Evolutionary conservation across 2,329 filamentous ascomycete species (phyloP).

Genomic region (Calonectria montana): DNA sequence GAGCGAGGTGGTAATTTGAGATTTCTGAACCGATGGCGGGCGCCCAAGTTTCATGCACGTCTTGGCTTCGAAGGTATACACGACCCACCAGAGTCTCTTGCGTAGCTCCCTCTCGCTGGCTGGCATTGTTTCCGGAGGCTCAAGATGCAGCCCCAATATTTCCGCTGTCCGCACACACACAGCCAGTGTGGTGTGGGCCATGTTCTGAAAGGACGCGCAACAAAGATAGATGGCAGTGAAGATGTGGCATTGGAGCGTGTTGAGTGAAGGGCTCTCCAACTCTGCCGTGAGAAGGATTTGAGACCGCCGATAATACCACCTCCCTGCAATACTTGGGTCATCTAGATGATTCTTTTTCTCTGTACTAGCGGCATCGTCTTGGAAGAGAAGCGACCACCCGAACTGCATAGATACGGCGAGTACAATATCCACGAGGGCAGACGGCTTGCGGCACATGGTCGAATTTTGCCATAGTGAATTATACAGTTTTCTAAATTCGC

Average conservation of each 20-base stretch:
- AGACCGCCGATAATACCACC: conserved; percentile 59
- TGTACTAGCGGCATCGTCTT: neutral
- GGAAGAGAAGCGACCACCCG: conserved; percentile 43
- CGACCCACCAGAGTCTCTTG: conserved; percentile 63
- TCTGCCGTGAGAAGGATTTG: conserved; percentile 56
- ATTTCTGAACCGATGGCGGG: conserved; percentile 51
- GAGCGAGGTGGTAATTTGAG: conserved; percentile 49
- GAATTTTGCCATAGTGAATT: conserved; percentile 50
- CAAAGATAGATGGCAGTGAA: conserved; percentile 59
- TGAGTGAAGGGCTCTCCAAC: conserved; percentile 58
- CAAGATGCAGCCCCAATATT: conserved; percentile 60
- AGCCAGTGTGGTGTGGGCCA: conserved; percentile 54
- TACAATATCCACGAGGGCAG: conserved; percentile 63
- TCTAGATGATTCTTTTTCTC: conserved; percentile 19
- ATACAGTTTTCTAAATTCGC: conserved; percentile 56
- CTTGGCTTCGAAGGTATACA: conserved; percentile 62
- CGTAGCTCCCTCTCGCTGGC: conserved; percentile 54
- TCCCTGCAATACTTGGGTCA: conserved; percentile 57
- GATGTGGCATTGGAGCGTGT: conserved; percentile 61
- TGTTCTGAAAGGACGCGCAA: conserved; percentile 61
- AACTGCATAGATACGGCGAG: conserved; percentile 65
- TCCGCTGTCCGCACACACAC: conserved; percentile 57
- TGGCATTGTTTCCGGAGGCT: conserved; percentile 52
- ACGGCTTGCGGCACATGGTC: conserved; percentile 49
- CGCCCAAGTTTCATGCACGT: conserved; percentile 60